Evolutionary conservation across 768 basidiomycete genomes (phyloP), one percentile per base, ranked within the genome.

Genomic region (Panaeolus cyanescens): DNA sequence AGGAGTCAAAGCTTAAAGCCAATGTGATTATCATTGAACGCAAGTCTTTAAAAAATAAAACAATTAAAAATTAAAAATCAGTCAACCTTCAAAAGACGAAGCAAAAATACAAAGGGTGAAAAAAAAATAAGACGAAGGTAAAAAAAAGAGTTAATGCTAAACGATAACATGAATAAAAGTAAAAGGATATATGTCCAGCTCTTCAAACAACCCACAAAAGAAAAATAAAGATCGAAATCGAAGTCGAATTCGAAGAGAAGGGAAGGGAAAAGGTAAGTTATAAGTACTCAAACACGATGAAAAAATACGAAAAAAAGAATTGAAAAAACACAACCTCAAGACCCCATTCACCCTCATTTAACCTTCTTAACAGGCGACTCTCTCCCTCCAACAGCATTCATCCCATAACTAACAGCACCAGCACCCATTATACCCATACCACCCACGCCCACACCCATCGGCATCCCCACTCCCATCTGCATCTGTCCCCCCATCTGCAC

Each of bases 341-440:
- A 37, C 36, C 36, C 4, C 36, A 13, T 17, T 5, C 39, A 20
- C 13, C 36, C 8, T 5, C 36, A 8, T 13, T 50, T 50, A 28
- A 50, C 25, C 45, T 50, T 50, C 45, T 50, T 50, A 28, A 50
- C 45, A 50, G 45, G 45, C 45, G 45, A 50, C 45, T 12, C 25
- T 10, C 45, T 50, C 45, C 45, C 28, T 4, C 25, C 45, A 40
- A 4, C 25, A 8, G 25, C 45, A 50, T 28, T 50, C 45, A 50
- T 50, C 5, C 45, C 45, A 50, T 50, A 50, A 50, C 45, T 50
- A 7, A 50, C 12, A 4, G 45, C 22, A 4, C 45, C 40, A 19
- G 7, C 33, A 34, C 13, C 13, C 33, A 34, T 34, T 13, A 34
- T 34, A 34, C 33, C 33, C 6, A 6, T 13, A 6, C 19, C 10